Base-by-base conservation (phyloP, 768 basidiomycete species). In the Clitopilus hobsonii region DNA sequence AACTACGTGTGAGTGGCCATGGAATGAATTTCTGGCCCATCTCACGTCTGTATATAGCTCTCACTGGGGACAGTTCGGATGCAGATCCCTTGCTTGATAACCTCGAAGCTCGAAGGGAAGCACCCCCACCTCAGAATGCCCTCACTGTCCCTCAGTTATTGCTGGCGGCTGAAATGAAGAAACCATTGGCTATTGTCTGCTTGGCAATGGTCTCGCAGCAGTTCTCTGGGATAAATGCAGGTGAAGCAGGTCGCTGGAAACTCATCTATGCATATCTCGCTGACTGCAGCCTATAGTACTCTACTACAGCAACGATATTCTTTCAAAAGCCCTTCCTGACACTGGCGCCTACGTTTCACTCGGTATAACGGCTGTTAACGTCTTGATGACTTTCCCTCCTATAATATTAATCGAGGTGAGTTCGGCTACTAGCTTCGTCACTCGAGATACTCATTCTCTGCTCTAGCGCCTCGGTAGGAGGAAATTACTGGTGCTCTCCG, bases 301-400 rank as follows among this genome's bases (percentile, higher is more conserved):
- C 53, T 96, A 94, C 68, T 96, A 95, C 71, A 91, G 89, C 70
- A 94, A 92, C 60, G 82, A 86, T 49, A 97, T 97, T 60, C 79
- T 97, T 23, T 82, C 85, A 23, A 88, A 82, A 56, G 79, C 91
- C 2, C 73, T 97, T 53, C 92, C 94, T 14, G 79, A 88, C 16
- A 67, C 86, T 22, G 94, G 89, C 0, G 83, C 91, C 18, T 88
- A 91, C 60, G 81, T 95, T 18, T 94, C 93, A 1, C 69, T 97
- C 2, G 88, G 85, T 16, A 90, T 96, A 51, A 89, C 93, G 0
- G 64, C 91, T 27, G 84, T 95, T 56, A 97, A 97, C 65, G 87
- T 87, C 70, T 74, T 71, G 67, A 86, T 87, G 85, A 88, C 89
- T 0, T 88, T 94, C 66, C 90, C 92, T 6, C 88, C 94, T 3